phyloP scores from a whole-genome alignment of 495 filamentous ascomycete genomes.

The Thermothielavioides terrestris region DNA sequence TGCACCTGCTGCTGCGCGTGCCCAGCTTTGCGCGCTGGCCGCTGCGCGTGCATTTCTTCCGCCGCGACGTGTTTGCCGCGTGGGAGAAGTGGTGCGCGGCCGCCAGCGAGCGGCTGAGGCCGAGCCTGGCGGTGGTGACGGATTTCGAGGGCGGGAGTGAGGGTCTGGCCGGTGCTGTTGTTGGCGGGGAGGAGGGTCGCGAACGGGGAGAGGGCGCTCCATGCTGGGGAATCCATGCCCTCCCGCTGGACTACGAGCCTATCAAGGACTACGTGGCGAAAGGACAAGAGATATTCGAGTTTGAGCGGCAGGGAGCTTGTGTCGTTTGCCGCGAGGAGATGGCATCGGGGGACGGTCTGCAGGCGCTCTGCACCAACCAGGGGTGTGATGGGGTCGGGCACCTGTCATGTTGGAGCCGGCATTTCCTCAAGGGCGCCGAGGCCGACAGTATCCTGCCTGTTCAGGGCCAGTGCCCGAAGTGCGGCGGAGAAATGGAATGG shows the following conservation, averaged over 20 bases:
- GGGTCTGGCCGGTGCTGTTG: too few species aligned
- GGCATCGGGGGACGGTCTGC: conserved; percentile 39
- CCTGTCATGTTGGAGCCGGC: conserved; percentile 63
- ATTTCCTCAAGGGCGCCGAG: conserved; percentile 46
- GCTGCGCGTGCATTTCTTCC: conserved; percentile 74
- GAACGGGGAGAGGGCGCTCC: conserved; percentile 4
- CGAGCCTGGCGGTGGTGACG: conserved; percentile 45
- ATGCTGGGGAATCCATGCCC: conserved; percentile 43
- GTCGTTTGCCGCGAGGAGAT: conserved; percentile 52
- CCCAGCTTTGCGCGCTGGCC: conserved; percentile 74
- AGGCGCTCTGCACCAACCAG: conserved; percentile 60
- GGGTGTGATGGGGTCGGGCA: conserved; percentile 63
- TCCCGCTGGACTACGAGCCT: conserved; percentile 58
- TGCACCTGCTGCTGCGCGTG: conserved; percentile 71
- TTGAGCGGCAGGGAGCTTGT: conserved; percentile 50
- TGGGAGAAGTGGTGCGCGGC: conserved; percentile 59
- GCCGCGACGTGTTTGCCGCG: conserved; percentile 51
- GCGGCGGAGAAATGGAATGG: conserved; percentile 58
- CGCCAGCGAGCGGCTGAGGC: conserved; percentile 38
- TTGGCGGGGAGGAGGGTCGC: not conserved
- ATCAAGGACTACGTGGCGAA: conserved; percentile 67
- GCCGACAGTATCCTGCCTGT: conserved; percentile 53
- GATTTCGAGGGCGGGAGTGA: conserved; percentile 36
- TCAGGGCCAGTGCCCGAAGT: conserved; percentile 64
- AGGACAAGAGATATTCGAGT: conserved; percentile 53